Conservation (phyloP, 805 yeast genomes). For the Lipomyces japonicus region DNA sequence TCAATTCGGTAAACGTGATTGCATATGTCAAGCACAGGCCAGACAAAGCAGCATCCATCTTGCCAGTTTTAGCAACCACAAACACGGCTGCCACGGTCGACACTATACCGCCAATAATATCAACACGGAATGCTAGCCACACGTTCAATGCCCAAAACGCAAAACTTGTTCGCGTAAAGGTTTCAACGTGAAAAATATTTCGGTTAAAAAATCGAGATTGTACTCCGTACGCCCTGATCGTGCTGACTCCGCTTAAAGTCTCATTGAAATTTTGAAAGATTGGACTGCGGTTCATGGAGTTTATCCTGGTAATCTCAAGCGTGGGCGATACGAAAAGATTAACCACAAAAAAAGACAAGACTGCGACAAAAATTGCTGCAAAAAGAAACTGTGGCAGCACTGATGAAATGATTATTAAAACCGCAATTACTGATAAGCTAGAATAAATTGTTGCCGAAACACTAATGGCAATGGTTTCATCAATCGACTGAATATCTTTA, state of each 20-base stretch:
- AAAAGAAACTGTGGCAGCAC: conserved; percentile 81
- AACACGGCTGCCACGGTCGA: conserved; percentile 78
- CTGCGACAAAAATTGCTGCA: conserved; percentile 62
- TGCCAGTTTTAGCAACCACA: conserved; percentile 59
- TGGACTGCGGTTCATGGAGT: conserved; percentile 85
- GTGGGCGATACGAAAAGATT: conserved; percentile 70
- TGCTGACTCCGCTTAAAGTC: conserved; percentile 84
- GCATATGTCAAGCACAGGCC: conserved; percentile 93
- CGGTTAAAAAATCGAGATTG: conserved; percentile 50
- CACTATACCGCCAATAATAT: conserved; percentile 75
- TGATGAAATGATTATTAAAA: conserved; percentile 63
- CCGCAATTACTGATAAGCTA: conserved; percentile 61
- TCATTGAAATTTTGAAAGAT: conserved; percentile 95
- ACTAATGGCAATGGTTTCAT: conserved; percentile 80
- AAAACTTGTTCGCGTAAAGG: conserved; percentile 69
- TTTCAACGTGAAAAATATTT: background rate
- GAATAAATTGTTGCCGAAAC: conserved; percentile 69
- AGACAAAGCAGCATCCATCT: conserved; percentile 85
- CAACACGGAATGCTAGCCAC: conserved; percentile 86
- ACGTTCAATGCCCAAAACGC: conserved; percentile 91
- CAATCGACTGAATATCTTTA: conserved; percentile 88
- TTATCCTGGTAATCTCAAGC: conserved; percentile 85
- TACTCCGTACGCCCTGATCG: conserved; percentile 93
- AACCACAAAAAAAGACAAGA: conserved; percentile 67
- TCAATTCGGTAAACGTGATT: conserved; percentile 77